phyloP scores from a whole-genome alignment of 768 basidiomycete species.

The Kwoniella pini region DNA sequence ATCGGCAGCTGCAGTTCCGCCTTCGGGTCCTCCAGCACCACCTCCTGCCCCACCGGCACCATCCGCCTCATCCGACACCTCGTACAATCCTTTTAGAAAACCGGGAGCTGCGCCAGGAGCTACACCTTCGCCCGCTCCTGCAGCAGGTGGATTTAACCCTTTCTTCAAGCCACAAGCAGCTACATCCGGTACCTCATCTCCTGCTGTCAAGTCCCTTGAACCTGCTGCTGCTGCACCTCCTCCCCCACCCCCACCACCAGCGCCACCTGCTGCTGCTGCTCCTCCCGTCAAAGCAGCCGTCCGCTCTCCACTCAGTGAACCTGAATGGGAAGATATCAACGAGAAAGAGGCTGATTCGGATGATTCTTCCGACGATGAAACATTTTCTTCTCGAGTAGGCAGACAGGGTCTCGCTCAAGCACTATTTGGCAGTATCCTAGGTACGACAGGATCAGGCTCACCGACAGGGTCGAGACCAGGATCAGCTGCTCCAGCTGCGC shows the following conservation, averaged over 20 bases:
- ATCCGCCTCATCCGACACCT: slow-evolving; percentile 23
- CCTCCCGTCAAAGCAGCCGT: slow-evolving; percentile 56
- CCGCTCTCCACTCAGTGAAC: slow-evolving; percentile 57
- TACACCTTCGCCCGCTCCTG: slow-evolving; percentile 54
- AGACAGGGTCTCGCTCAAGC: slow-evolving; percentile 73
- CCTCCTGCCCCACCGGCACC: slow-evolving; percentile 45
- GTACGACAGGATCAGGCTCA: slow-evolving; percentile 29
- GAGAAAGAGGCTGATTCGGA: slow-evolving; percentile 64
- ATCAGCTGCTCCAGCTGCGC: slow-evolving; percentile 45
- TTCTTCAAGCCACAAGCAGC: slow-evolving; percentile 62
- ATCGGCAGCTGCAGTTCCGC: slow-evolving; percentile 25
- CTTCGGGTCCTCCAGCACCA: slow-evolving; percentile 35
- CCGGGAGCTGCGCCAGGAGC: slow-evolving; percentile 31
- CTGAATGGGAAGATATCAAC: slow-evolving; percentile 82
- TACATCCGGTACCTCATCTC: slow-evolving; percentile 41
- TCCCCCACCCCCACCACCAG: slow-evolving; percentile 55
- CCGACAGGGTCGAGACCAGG: slow-evolving; percentile 48
- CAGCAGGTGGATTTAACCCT: slow-evolving; percentile 67
- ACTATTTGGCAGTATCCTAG: slow-evolving; percentile 69
- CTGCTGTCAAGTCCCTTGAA: slow-evolving; percentile 56
- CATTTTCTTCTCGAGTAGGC: slow-evolving; percentile 65
- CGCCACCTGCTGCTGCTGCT: slow-evolving; percentile 58
- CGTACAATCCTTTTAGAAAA: slow-evolving; percentile 50
- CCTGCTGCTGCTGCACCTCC: slow-evolving; percentile 35
- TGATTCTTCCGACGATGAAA: slow-evolving; percentile 73